A percentile compares a stretch with the other conserved stretches of the same genome.
Conservation (phyloP, 1,284 basidiomycete species). For the Cryptococcus maquisensis region DNA sequence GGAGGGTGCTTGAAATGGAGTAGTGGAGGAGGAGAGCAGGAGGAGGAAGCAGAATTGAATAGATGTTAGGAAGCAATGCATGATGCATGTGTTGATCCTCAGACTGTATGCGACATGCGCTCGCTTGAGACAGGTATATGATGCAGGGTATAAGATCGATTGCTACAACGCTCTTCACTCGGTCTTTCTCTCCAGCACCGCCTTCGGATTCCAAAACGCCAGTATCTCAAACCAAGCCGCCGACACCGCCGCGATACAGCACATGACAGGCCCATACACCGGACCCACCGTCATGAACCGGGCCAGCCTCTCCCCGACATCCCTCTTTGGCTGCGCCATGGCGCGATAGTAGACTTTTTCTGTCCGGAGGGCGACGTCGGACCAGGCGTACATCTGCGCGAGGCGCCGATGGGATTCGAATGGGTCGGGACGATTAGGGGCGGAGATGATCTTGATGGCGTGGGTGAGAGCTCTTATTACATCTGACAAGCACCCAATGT, state of each 20-base stretch:
- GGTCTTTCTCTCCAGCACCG: no score
- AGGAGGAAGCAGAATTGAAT: no score
- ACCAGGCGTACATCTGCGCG: slow-evolving; percentile 83
- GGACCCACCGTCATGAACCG: slow-evolving; percentile 52
- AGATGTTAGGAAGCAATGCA: no score
- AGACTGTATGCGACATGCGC: no score
- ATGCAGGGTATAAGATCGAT: no score
- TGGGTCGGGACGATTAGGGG: slow-evolving; percentile 69
- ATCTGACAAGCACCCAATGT: slow-evolving; percentile 55
- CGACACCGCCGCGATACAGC: background rate
- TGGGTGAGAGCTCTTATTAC: slow-evolving; percentile 76
- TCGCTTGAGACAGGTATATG: no score
- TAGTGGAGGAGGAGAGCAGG: no score
- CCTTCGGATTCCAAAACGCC: background rate
- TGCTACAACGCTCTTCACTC: no score
- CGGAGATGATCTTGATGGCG: slow-evolving; percentile 66
- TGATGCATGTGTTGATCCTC: no score
- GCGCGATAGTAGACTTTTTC: slow-evolving; percentile 76
- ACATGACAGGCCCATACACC: background rate
- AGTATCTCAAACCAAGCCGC: no score
- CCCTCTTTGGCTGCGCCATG: slow-evolving; percentile 58
- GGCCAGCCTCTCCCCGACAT: slow-evolving; percentile 65
- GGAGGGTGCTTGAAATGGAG: slow-evolving; percentile 2
- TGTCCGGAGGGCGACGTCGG: slow-evolving; percentile 70
- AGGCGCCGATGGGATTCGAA: slow-evolving; percentile 71